A percentile compares a stretch with the other conserved stretches of the same genome.
Conservation (phyloP, 2,329 filamentous ascomycete genomes). For the Onygenales sp. region DNA sequence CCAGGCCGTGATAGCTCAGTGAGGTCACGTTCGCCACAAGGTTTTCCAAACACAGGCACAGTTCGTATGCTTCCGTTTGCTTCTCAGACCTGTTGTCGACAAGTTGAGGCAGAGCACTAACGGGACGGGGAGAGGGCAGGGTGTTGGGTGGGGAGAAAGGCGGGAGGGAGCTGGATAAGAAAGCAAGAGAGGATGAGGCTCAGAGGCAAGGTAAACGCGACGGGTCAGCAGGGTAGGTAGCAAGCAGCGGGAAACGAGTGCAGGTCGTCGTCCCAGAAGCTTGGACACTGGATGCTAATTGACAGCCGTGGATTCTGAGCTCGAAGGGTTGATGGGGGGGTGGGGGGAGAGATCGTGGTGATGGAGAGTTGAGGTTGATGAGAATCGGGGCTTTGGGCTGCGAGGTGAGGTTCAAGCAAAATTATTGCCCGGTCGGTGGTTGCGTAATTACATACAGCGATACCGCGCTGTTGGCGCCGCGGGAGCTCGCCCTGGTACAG, state of each 20-base stretch:
- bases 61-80: neutral
- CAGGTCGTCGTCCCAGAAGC: conserved; percentile 29
- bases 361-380: neutral
- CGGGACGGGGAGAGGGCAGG: neutral
- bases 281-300: conserved; percentile 10
- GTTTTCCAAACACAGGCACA: neutral
- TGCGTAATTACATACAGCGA: neutral
- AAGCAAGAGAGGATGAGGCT: neutral
- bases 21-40: neutral
- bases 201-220: conserved; percentile 1
- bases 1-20: neutral
- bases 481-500: too few relatives aligned
- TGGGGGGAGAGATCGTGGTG: conserved; percentile 2
- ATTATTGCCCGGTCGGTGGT: neutral
- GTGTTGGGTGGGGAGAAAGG: neutral
- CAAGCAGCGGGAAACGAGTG: conserved; percentile 28
- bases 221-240: neutral
- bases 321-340: conserved; percentile 2
- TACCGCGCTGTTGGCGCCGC: too few relatives aligned
- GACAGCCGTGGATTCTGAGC: neutral
- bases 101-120: neutral
- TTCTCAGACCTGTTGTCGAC: neutral
- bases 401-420: too few relatives aligned
- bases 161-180: neutral
- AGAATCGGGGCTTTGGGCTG: neutral